These are phyloP conservation scores for Drechslerella coelobrocha DNA, from an alignment of 2,329 filamentous ascomycete genomes.

Conservation along the genomic window DNA sequence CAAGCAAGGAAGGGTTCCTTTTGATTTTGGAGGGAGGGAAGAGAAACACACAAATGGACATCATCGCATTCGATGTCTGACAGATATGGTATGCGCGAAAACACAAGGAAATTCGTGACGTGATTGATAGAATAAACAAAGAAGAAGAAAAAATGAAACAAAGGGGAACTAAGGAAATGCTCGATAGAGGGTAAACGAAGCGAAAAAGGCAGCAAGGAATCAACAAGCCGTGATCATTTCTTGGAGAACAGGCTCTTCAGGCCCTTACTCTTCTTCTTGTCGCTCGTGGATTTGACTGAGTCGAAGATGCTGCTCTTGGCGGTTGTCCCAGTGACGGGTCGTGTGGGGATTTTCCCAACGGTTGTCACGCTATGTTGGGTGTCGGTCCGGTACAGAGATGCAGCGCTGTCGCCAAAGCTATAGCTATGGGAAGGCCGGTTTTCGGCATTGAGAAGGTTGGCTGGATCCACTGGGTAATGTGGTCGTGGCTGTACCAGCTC, in stretches of 20 bases:
- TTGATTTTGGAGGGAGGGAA: background rate
- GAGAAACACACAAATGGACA: conserved; percentile 5
- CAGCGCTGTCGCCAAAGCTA: conserved; percentile 2
- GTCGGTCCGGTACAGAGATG: conserved; percentile 32
- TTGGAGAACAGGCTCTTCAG: conserved; percentile 44
- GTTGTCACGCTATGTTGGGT: conserved; percentile 30
- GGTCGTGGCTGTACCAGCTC: conserved; percentile 46
- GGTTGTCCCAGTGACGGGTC: conserved; percentile 11
- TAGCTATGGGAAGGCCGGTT: conserved; percentile 27
- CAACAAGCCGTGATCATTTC: conserved; percentile 21
- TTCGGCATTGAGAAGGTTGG: conserved; percentile 28
- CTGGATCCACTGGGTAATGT: conserved; percentile 41
- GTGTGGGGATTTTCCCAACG: conserved; percentile 25
- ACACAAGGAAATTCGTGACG: conserved; percentile 14
- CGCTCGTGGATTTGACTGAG: conserved; percentile 20
- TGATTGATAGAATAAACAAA: conserved; percentile 7
- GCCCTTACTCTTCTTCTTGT: conserved; percentile 46
- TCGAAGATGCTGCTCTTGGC: conserved; percentile 23
- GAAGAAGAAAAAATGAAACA: background rate
- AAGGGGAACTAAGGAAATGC: background rate
- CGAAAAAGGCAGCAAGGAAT: background rate
- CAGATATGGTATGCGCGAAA: conserved; percentile 3
- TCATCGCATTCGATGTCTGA: conserved; percentile 3
- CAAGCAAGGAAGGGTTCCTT: background rate
- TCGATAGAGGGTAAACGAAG: background rate